Evolutionary conservation across 2,329 filamentous ascomycete species (phyloP).

Genomic region (Alternaria sp.): DNA sequence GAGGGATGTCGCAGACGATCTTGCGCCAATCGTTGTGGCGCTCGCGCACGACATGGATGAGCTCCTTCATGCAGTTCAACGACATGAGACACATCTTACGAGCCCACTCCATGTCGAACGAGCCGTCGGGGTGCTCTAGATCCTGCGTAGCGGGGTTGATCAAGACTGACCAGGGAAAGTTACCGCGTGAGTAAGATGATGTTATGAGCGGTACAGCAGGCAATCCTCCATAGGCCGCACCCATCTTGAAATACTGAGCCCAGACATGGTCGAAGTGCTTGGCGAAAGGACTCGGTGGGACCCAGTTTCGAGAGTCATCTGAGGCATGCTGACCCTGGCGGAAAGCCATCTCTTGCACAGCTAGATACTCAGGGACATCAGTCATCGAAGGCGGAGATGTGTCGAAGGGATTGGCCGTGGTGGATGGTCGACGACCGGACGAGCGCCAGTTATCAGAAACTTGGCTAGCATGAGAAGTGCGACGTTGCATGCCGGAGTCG

Average conservation of each 20-base stretch:
- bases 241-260: slow-evolving; percentile 29
- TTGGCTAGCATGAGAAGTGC: slow-evolving; percentile 12
- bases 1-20: slow-evolving; percentile 32
- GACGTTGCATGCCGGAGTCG: not conserved
- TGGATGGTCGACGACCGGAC: slow-evolving; percentile 4
- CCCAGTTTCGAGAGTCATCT: slow-evolving; percentile 7
- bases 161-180: slow-evolving; percentile 33
- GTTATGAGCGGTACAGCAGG: slow-evolving; percentile 7
- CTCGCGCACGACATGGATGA: slow-evolving; percentile 24
- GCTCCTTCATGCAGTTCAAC: slow-evolving; percentile 32
- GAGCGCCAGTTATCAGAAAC: slow-evolving; percentile 7
- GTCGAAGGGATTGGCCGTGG: slow-evolving; percentile 5
- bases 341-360: slow-evolving; percentile 37
- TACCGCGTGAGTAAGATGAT: slow-evolving; percentile 15
- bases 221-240: slow-evolving; percentile 20
- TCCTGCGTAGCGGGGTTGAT: slow-evolving; percentile 40
- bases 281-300: slow-evolving; percentile 30
- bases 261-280: slow-evolving; percentile 27
- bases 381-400: slow-evolving; percentile 14
- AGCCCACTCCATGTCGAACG: slow-evolving; percentile 26
- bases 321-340: slow-evolving; percentile 32
- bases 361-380: slow-evolving; percentile 27
- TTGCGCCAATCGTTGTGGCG: slow-evolving; percentile 30
- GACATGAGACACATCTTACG: slow-evolving; percentile 24
- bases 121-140: slow-evolving; percentile 31